A percentile compares a stretch with the other conserved stretches of the same genome.
phyloP scores from a whole-genome alignment of 768 basidiomycete genomes.

The Thelephora ganbajun region DNA sequence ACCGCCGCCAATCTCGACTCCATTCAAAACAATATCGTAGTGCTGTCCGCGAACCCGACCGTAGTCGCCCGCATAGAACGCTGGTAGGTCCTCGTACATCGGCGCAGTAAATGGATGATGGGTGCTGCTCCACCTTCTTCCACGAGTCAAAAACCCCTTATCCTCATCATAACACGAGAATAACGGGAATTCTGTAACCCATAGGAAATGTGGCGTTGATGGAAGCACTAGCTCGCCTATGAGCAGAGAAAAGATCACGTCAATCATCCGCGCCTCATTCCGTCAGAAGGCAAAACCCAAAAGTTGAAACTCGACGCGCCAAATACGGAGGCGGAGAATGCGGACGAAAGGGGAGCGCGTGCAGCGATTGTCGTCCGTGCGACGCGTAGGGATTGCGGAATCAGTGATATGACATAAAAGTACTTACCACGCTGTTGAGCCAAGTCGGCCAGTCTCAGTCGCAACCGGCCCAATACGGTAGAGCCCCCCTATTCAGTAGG shows the following conservation, averaged over 20 bases:
- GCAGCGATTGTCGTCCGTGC: neutral
- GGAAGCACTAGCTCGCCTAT: conserved; percentile 36
- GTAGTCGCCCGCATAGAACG: conserved; percentile 57
- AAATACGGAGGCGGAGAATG: no score
- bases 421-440: conserved; percentile 47
- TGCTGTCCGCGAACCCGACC: conserved; percentile 87
- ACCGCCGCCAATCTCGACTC: conserved; percentile 87
- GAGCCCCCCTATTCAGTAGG: conserved; percentile 56
- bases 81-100: conserved; percentile 76
- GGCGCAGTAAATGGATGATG: conserved; percentile 98
- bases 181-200: conserved; percentile 93
- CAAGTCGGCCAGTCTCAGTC: conserved; percentile 50
- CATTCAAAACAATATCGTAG: conserved; percentile 91
- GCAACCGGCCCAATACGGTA: conserved; percentile 61
- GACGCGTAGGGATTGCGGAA: neutral
- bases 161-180: conserved; percentile 80
- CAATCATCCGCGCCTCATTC: no score
- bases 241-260: no score
- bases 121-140: conserved; percentile 73
- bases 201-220: conserved; percentile 66
- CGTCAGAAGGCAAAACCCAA: no score
- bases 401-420: conserved; percentile 8
- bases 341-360: conserved; percentile 19
- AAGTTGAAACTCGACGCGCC: no score
- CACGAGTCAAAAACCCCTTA: conserved; percentile 74